Base-by-base conservation (phyloP, 1,284 basidiomycete species). In the Chiua sp. region DNA sequence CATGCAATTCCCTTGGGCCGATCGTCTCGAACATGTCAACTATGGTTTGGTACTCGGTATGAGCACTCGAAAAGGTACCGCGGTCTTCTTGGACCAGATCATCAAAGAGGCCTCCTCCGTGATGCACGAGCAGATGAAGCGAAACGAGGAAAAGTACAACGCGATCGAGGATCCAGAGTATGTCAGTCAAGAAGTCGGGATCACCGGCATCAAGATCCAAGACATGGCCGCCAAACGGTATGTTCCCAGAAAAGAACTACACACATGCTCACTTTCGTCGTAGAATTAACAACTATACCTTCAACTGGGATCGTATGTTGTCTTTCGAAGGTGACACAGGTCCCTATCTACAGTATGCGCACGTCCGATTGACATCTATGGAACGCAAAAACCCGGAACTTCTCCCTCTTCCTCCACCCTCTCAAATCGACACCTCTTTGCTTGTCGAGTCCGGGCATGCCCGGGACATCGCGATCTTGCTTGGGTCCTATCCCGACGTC, bases 291-390 rank as follows among this genome's bases (percentile, higher is more conserved):
- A 96, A 98, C 80, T 99, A 99, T 79, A 90, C 84, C 18, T 98
- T 98, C 79, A 92, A 96, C 77, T 96, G 94, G 90, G 87, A 92
- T 65, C 88, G 96, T 55, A 98, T 98, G 93, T 87, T 93, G 56
- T 94, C 93, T 37, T 98, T 98, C 74, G 95, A 98, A 76, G 97
- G 97, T 52, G 97, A 98, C 78, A 98, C 97, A 3, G 97, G 95
- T 30, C 93, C 94, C 0, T 97, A 96, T 78, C 86, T 98, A 47
- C 96, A 97, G 81, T 98, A 98, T 77, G 95, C 96, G 7, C 97
- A 98, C 79, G 96, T 97, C 68, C 92, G 97, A 39, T 82, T 99
- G 44, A 89, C 91, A 56, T 98, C 96, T 6, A 93, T 98, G 72
- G 90, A 90, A 71, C 93, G 97, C 61, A 98, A 97, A 78, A 96